Conservation (phyloP, 805 yeast genomes). For the Torulaspora indica region DNA sequence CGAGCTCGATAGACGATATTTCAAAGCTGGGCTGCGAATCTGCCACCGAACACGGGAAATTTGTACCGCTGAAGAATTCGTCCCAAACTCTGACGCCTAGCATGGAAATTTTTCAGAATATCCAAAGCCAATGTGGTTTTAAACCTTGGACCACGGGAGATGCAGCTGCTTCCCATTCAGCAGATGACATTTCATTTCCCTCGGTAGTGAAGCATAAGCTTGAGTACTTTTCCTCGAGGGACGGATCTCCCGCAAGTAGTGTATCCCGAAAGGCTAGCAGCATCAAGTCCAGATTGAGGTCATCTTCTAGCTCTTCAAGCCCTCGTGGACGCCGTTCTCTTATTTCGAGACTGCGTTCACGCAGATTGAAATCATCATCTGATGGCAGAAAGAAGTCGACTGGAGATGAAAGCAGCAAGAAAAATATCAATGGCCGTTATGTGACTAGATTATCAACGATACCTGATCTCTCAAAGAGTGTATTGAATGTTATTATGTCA, state of each 20-base stretch:
- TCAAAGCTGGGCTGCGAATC: slow-evolving; percentile 5
- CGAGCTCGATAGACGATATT: slow-evolving; percentile 1
- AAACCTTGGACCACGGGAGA: slow-evolving; percentile 10
- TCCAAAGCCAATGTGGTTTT: slow-evolving; percentile 2
- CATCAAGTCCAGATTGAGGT: slow-evolving; percentile 5
- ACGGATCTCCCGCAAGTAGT: slow-evolving; percentile 5
- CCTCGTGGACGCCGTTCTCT: slow-evolving; percentile 6
- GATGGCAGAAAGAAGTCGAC: not conserved
- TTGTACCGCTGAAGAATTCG: slow-evolving; percentile 31
- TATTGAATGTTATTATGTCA: slow-evolving; percentile 16
- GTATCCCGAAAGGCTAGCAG: slow-evolving; percentile 6
- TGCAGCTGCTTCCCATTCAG: slow-evolving; percentile 6
- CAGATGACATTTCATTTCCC: slow-evolving; percentile 23
- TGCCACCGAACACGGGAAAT: slow-evolving; percentile 15
- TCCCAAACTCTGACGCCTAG: slow-evolving; percentile 35
- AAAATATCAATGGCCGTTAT: slow-evolving; percentile 15
- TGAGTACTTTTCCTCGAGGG: slow-evolving; percentile 7
- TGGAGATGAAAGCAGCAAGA: not conserved
- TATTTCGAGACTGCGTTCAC: slow-evolving; percentile 2
- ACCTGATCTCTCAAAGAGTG: slow-evolving; percentile 30
- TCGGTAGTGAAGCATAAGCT: slow-evolving; percentile 30
- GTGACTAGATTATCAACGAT: slow-evolving; percentile 32
- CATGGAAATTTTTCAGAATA: slow-evolving; percentile 18
- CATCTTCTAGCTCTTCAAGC: slow-evolving; percentile 4
- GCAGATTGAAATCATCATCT: not conserved